Conservation (phyloP, 768 basidiomycete genomes). For the Lentinula aciculospora region DNA sequence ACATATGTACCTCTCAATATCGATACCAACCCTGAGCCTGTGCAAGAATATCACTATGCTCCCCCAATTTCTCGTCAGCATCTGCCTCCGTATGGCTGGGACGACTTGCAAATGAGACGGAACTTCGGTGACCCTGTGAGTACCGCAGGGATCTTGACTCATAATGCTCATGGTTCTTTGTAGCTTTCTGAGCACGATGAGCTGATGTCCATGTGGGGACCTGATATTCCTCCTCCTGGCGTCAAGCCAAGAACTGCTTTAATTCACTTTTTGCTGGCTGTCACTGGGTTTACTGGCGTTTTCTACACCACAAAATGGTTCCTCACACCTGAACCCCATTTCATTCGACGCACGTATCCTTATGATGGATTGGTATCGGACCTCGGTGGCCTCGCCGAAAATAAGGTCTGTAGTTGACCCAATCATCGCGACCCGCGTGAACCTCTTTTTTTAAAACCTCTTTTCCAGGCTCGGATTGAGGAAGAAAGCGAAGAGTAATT, state of each 20-base stretch:
- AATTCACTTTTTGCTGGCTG: slow-evolving; percentile 58
- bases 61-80: slow-evolving; percentile 63
- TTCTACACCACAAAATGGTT: slow-evolving; percentile 53
- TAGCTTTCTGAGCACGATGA: slow-evolving; percentile 83
- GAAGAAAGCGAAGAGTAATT: slow-evolving; percentile 8
- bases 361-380: slow-evolving; percentile 70
- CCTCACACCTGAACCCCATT: slow-evolving; percentile 56
- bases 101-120: slow-evolving; percentile 68
- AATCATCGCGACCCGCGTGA: neutral
- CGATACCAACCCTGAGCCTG: slow-evolving; percentile 48
- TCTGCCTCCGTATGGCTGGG: slow-evolving; percentile 64
- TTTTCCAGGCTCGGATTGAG: slow-evolving; percentile 7
- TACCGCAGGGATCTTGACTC: slow-evolving; percentile 8
- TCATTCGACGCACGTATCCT: slow-evolving; percentile 71
- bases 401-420: slow-evolving; percentile 48
- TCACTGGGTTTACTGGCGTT: slow-evolving; percentile 56
- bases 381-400: slow-evolving; percentile 73
- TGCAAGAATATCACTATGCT: slow-evolving; percentile 68
- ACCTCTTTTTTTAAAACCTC: neutral
- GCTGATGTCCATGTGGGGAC: slow-evolving; percentile 82
- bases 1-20: slow-evolving; percentile 21
- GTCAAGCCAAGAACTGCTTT: slow-evolving; percentile 56
- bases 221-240: slow-evolving; percentile 52
- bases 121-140: slow-evolving; percentile 78
- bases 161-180: slow-evolving; percentile 7